Evolutionary conservation across 2,329 filamentous ascomycete genomes (phyloP).

Genomic region (Blumeriella jaapii): DNA sequence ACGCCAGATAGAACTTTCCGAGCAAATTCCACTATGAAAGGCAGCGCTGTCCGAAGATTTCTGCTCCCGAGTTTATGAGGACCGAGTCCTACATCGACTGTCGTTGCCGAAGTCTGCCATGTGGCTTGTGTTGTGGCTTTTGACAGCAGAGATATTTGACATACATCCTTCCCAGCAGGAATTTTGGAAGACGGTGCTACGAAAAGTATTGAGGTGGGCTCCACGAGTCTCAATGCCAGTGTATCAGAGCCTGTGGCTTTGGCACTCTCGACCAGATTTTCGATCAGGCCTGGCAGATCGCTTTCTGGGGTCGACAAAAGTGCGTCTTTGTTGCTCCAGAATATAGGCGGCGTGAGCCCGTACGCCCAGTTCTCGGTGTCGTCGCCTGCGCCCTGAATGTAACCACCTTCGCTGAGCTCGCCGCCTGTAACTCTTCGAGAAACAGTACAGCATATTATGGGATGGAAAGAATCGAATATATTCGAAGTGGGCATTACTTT

Average conservation of each 20-base stretch:
- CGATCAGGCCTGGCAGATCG: conserved; percentile 44
- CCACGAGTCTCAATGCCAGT: conserved; percentile 11
- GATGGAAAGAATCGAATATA: conserved; percentile 49
- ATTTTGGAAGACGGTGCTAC: conserved; percentile 13
- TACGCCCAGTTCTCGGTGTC: conserved; percentile 89
- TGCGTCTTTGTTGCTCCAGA: conserved; percentile 58
- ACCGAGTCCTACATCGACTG: conserved; percentile 50
- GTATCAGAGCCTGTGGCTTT: neutral
- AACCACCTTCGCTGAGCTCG: conserved; percentile 60
- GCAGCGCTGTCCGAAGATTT: conserved; percentile 63
- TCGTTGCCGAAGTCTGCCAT: conserved; percentile 29
- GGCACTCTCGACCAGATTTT: conserved; percentile 30
- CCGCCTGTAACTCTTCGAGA: conserved; percentile 59
- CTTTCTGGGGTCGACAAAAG: conserved; percentile 56
- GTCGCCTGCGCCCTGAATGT: conserved; percentile 90
- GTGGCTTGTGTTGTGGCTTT: conserved; percentile 34
- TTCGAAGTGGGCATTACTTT: conserved; percentile 29
- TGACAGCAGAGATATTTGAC: conserved; percentile 32
- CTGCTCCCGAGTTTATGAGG: conserved; percentile 70
- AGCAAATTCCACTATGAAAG: conserved; percentile 25
- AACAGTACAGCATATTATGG: conserved; percentile 76
- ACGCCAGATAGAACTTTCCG: conserved; percentile 11
- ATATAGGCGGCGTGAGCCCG: conserved; percentile 65
- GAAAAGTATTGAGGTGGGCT: conserved; percentile 23
- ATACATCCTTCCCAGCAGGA: neutral